Percentiles rank a stretch among this genome's conserved stretches.
phyloP scores from a whole-genome alignment of 108 stramenopile species.

The Skeletonema grethae region DNA sequence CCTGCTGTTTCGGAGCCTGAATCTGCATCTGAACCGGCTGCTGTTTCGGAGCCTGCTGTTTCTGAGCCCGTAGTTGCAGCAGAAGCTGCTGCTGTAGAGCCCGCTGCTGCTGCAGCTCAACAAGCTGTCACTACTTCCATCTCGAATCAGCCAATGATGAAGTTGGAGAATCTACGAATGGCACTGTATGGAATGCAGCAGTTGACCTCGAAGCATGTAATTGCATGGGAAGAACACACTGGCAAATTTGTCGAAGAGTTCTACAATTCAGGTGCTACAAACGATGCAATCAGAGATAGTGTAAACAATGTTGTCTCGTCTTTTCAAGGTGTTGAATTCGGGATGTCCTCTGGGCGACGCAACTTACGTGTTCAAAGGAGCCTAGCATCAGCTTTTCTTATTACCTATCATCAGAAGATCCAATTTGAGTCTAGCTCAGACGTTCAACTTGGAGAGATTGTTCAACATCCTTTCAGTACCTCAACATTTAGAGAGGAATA shows the following conservation, averaged over 20 bases:
- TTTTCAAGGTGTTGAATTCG: background rate
- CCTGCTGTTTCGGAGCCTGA: too few relatives aligned
- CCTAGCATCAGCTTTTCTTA: constrained; percentile 21
- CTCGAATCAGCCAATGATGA: constrained; percentile 12
- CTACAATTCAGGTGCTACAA: background rate
- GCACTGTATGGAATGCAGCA: constrained; percentile 33
- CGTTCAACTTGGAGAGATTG: constrained; percentile 17
- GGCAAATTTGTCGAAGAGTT: constrained; percentile 6
- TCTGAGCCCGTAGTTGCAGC: background rate
- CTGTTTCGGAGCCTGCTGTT: too few relatives aligned
- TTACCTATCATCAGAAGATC: constrained; percentile 38
- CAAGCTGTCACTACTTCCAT: constrained; percentile 3
- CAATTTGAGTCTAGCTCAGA: constrained; percentile 10
- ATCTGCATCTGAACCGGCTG: too few relatives aligned
- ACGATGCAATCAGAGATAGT: background rate
- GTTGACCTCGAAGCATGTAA: constrained; percentile 25
- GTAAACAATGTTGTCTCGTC: constrained; percentile 1
- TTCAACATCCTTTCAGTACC: constrained; percentile 37
- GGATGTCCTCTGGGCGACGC: constrained; percentile 6
- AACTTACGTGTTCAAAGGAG: constrained; percentile 9
- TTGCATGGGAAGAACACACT: constrained; percentile 34
- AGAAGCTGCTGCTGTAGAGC: background rate
- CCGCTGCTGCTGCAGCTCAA: background rate
- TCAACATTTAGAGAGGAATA: constrained; percentile 19
- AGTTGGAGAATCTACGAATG: constrained; percentile 38